phyloP scores from a whole-genome alignment of 192 early-diverging fungal species.

The Coemansia sp. region DNA sequence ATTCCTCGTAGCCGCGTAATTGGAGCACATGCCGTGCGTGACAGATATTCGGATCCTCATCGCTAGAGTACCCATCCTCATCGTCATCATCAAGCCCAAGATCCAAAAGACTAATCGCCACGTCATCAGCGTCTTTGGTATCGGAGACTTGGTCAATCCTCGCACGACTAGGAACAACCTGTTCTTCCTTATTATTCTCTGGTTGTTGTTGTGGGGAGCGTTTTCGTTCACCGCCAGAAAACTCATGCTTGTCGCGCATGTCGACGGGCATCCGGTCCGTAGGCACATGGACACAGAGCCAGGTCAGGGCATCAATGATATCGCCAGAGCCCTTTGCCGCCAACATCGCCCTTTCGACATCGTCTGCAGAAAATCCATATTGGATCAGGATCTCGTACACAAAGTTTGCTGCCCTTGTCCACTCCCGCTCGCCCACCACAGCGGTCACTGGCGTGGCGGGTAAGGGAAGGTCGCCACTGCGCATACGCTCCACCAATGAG shows the following conservation, averaged over 20 bases:
- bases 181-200: neutral
- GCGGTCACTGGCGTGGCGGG: neutral
- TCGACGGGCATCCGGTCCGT: conserved; percentile 32
- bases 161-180: neutral
- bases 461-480: neutral
- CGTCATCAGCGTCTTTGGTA: neutral
- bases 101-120: neutral
- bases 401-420: conserved; percentile 30
- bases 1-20: conserved; percentile 15
- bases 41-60: conserved; percentile 19
- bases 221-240: neutral
- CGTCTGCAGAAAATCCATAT: conserved; percentile 16
- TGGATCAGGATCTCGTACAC: conserved; percentile 27
- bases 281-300: conserved; percentile 34
- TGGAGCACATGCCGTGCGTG: conserved; percentile 17
- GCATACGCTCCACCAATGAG: conserved; percentile 18
- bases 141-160: neutral
- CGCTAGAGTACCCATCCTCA: conserved; percentile 14
- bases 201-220: neutral
- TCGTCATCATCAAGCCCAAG: neutral
- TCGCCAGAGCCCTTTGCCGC: conserved; percentile 20
- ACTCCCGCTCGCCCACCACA: conserved; percentile 12
- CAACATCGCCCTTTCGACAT: conserved; percentile 18
- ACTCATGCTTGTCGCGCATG: conserved; percentile 46
- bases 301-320: conserved; percentile 24